Percentiles rank a stretch among this genome's conserved stretches.
phyloP scores from a whole-genome alignment of 768 basidiomycete species.

The Termitomyces sp. region DNA sequence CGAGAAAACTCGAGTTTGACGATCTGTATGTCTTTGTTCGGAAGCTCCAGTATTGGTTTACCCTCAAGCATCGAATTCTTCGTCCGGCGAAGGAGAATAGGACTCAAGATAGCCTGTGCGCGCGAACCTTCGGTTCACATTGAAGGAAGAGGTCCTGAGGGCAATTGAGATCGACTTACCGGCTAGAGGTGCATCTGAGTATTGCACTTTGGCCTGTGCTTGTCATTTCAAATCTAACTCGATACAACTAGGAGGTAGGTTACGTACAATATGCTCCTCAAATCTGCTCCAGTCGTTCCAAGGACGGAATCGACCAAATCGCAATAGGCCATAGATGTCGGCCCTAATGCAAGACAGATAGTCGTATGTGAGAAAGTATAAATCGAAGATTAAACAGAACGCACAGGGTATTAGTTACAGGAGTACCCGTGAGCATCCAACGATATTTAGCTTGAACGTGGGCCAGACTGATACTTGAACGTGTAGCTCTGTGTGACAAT shows the following conservation, averaged over 20 bases:
- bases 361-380: neutral
- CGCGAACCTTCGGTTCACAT: conserved; percentile 35
- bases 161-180: conserved; percentile 23
- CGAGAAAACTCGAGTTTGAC: conserved; percentile 54
- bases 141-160: neutral
- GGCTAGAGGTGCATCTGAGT: conserved; percentile 54
- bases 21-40: conserved; percentile 53
- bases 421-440: conserved; percentile 79
- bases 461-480: conserved; percentile 52
- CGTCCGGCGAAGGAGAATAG: conserved; percentile 66
- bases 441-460: conserved; percentile 59
- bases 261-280: conserved; percentile 46
- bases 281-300: conserved; percentile 74
- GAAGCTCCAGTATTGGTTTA: conserved; percentile 60
- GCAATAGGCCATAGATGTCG: conserved; percentile 66
- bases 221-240: neutral
- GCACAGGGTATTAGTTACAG: conserved; percentile 66
- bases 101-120: conserved; percentile 63
- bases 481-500: conserved; percentile 36
- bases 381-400: conserved; percentile 3
- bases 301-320: conserved; percentile 63
- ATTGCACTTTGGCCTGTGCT: conserved; percentile 45
- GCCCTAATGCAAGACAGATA: conserved; percentile 31
- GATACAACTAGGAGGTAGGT: neutral
- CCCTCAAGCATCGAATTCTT: conserved; percentile 66